Evolutionary conservation across 129 eudicot species (phyloP).

Genomic region (Tagetes patula): DNA sequence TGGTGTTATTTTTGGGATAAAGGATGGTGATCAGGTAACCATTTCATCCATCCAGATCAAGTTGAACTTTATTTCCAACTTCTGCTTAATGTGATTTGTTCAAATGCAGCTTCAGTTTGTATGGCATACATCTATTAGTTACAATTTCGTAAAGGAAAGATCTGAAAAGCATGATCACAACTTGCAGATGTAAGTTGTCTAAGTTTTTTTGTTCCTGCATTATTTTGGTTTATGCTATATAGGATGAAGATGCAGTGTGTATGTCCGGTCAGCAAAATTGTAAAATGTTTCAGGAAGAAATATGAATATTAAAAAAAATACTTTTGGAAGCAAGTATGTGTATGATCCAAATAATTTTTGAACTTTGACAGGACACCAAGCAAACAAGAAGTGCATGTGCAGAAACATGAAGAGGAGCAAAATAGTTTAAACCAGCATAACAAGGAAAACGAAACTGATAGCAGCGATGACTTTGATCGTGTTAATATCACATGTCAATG

Average conservation of each 20-base stretch:
- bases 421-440: conserved; percentile 22
- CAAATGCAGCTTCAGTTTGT: conserved; percentile 68
- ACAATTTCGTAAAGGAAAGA: conserved; percentile 47
- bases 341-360: conserved; percentile 8
- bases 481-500: conserved; percentile 33
- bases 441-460: conserved; percentile 27
- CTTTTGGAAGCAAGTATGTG: no score
- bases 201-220: not conserved
- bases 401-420: conserved; percentile 6
- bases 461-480: conserved; percentile 16
- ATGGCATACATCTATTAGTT: conserved; percentile 56
- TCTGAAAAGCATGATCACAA: conserved; percentile 36
- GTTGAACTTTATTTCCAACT: no score
- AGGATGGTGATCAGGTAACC: conserved; percentile 87
- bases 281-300: no score
- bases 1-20: conserved; percentile 42
- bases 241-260: conserved; percentile 3
- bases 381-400: conserved; percentile 34
- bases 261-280: not conserved
- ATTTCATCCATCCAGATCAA: no score
- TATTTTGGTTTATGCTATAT: no score
- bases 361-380: conserved; percentile 30
- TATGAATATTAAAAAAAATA: no score
- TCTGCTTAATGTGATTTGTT: not conserved
- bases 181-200: conserved; percentile 48